These are phyloP conservation scores for Trypanosoma theileri DNA, from an alignment of 208 protist genomes.

Conservation along the genomic window DNA sequence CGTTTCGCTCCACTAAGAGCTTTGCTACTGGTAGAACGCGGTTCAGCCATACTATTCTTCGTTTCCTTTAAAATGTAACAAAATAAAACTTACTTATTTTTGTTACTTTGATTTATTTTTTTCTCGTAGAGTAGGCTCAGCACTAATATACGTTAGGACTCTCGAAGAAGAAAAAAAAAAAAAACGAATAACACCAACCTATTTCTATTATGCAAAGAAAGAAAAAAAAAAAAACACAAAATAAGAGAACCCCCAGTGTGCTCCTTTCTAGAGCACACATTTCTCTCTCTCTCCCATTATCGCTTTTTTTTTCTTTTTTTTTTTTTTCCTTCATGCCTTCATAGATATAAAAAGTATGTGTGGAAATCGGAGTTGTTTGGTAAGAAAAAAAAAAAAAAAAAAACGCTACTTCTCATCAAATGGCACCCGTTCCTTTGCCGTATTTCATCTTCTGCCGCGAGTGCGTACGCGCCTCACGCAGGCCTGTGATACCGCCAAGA, in stretches of 20 bases:
- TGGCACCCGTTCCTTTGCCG: conserved; percentile 64
- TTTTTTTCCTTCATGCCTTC: background rate
- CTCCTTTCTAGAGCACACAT: no score
- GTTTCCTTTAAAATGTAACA: background rate
- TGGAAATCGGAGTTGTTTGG: no score
- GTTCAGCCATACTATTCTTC: conserved; percentile 22
- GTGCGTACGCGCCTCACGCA: conserved; percentile 67
- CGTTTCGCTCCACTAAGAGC: conserved; percentile 50
- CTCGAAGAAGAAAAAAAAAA: background rate
- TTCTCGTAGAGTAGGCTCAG: background rate
- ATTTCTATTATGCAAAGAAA: no score
- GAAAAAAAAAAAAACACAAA: no score
- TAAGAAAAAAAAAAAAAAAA: background rate
- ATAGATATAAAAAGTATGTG: background rate
- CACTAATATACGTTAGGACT: background rate
- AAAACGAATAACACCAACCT: no score
- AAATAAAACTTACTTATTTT: background rate
- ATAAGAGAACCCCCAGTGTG: no score
- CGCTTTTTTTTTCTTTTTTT: background rate
- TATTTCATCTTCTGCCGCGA: conserved; percentile 83
- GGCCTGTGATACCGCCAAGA: conserved; percentile 66
- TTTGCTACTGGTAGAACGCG: conserved; percentile 28
- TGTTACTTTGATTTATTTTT: background rate
- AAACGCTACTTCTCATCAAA: conserved; percentile 29
- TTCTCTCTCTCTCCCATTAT: no score